A percentile compares a stretch with the other conserved stretches of the same genome.
Conservation (phyloP, 345 rosid genomes). For the Psidium friedrichsthalianum region DNA sequence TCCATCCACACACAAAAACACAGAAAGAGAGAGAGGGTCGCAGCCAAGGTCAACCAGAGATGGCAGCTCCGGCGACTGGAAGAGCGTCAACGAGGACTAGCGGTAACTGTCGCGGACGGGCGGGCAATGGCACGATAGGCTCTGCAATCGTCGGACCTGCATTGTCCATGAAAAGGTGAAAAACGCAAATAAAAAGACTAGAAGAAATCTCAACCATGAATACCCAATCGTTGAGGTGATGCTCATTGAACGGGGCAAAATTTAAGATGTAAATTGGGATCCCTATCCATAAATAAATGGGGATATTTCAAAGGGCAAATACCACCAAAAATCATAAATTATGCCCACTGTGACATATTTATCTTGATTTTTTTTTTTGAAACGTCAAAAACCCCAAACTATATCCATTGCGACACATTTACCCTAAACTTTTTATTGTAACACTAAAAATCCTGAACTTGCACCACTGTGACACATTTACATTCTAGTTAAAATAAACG, state of each 20-base stretch:
- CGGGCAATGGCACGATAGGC: not conserved
- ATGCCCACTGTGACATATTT: no score
- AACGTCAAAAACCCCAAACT: no score
- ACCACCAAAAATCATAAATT: not conserved
- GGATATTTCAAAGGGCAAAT: no score
- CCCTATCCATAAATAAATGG: not conserved
- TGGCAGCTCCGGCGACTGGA: not conserved
- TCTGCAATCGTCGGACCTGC: not conserved
- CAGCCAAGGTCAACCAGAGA: not conserved
- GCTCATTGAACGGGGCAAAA: not conserved
- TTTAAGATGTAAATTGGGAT: not conserved
- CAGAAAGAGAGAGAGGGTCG: no score
- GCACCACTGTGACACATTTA: no score
- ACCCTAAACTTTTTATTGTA: no score
- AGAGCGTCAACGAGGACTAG: not conserved
- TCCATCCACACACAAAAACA: no score
- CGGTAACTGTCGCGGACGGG: not conserved
- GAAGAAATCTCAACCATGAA: not conserved
- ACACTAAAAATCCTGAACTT: no score
- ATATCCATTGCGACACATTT: no score
- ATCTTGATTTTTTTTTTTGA: no score
- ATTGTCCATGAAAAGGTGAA: not conserved
- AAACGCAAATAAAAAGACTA: not conserved
- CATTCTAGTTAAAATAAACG: no score
- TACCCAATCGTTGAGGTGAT: not conserved